Evolutionary conservation across 75 land plant species (phyloP), one percentile per base, ranked within the genome.

Genomic region (Ceratopteris richardii): DNA sequence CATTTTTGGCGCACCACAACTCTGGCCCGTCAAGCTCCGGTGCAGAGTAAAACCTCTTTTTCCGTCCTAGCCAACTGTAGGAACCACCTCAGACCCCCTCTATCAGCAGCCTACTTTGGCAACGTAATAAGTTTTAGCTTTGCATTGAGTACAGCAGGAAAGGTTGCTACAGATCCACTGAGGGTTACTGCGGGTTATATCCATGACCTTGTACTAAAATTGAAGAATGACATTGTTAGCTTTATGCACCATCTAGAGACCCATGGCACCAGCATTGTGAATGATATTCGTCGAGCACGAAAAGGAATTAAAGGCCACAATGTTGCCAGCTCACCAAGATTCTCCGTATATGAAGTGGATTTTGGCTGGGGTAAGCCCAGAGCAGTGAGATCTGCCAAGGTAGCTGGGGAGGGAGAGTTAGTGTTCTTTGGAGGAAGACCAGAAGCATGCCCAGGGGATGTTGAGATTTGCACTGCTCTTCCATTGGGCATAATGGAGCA

Each of bases 351-450:
- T 43, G 65, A 62, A 0, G 47, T 30, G 18, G 78, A 76, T 24
- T 65, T 76, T 24, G 73, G 73, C 13, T 76, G 78, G 73, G 73
- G 72, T 12, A 58, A 21, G 31, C 64, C 72, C 27, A 55, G 50
- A 16, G 70, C 66, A 0, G 58, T 62, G 9, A 30, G 66, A 21
- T 2, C 50, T 2, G 50, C 50, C 2, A 46, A 46, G 22, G 50
- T 21, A 21, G 22, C 18, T n/a, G 22, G 22, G 4, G 50, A 46
- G 5, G 50, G 50, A n/a, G 50, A 46, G 14, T 3, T 46, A n/a
- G 50, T 46, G 13, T 18, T 46, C 13, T 46, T 46, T 17, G 50
- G 50, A 17, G 50, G 50, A 5, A 5, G 14, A 5, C 50, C 50
- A 2, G 22, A 14, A 6, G 5, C 50, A 21, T n/a, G 22, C 4